Conservation (phyloP, 306 rosid species). For the Prunus dulcis region DNA sequence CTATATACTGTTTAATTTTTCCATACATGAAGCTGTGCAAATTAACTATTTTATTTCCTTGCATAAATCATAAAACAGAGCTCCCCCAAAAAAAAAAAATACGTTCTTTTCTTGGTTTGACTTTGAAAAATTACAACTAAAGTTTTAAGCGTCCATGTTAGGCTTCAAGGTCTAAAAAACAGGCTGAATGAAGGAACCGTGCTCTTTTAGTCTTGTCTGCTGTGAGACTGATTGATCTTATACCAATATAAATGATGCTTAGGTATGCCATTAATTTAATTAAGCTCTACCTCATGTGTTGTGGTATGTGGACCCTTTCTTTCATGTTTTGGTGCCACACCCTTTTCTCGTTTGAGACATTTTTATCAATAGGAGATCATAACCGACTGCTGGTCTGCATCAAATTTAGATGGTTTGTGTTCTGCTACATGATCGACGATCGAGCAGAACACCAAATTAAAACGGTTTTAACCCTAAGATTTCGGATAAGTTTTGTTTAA, state of each 20-base stretch:
- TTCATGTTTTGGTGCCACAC: background rate
- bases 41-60: background rate
- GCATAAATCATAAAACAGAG: background rate
- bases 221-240: background rate
- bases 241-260: background rate
- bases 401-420: background rate
- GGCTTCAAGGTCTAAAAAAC: background rate
- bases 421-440: background rate
- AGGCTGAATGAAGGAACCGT: background rate
- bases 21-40: no score
- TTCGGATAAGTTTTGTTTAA: background rate
- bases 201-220: background rate
- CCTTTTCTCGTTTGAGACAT: background rate
- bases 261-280: background rate
- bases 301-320: slow-evolving; percentile 3
- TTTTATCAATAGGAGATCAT: background rate
- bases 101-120: background rate
- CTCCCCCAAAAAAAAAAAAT: background rate
- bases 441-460: background rate
- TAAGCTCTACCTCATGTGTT: slow-evolving; percentile 11
- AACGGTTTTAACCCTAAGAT: background rate
- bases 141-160: background rate
- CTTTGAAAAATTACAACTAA: background rate
- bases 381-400: slow-evolving; percentile 4
- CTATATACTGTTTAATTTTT: background rate